Conservation (phyloP, 1,139 yeast genomes). For the Blastobotrys aristatus region DNA sequence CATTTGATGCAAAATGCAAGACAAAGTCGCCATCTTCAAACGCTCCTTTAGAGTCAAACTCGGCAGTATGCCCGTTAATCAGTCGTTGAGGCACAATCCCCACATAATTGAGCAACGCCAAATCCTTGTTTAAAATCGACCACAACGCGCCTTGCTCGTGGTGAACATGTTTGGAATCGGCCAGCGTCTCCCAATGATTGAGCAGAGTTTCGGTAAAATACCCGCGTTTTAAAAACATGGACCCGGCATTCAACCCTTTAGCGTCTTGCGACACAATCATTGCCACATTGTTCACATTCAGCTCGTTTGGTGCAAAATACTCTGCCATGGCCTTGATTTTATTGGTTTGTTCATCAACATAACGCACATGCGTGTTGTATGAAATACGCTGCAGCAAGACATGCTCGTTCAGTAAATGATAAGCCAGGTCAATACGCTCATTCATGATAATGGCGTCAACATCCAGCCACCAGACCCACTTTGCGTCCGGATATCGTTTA, state of each 20-base stretch:
- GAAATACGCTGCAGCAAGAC: slow-evolving; percentile 25
- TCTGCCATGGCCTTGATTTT: not conserved
- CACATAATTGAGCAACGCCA: not conserved
- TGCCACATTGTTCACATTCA: slow-evolving; percentile 20
- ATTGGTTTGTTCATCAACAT: slow-evolving; percentile 11
- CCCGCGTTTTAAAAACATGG: slow-evolving; percentile 32
- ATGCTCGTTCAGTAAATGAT: slow-evolving; percentile 24
- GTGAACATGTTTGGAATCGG: not conserved
- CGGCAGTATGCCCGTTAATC: slow-evolving; percentile 4
- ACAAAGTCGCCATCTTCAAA: slow-evolving; percentile 6
- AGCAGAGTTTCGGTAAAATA: slow-evolving; percentile 7
- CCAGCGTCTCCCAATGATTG: slow-evolving; percentile 13
- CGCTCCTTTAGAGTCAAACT: slow-evolving; percentile 1
- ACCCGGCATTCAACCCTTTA: slow-evolving; percentile 35
- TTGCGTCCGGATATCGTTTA: slow-evolving; percentile 28
- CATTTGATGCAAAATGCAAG: slow-evolving; percentile 6
- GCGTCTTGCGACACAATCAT: slow-evolving; percentile 29
- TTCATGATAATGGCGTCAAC: slow-evolving; percentile 33
- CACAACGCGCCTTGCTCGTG: slow-evolving; percentile 6
- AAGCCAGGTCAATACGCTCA: slow-evolving; percentile 28
- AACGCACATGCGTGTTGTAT: slow-evolving; percentile 22
- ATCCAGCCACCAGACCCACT: slow-evolving; percentile 38
- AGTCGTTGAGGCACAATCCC: slow-evolving; percentile 10
- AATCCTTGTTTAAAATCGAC: not conserved
- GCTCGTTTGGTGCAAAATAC: slow-evolving; percentile 21